These are phyloP conservation scores for Cinchona pubescens DNA, from an alignment of 257 asterid genomes.

Conservation along the genomic window DNA sequence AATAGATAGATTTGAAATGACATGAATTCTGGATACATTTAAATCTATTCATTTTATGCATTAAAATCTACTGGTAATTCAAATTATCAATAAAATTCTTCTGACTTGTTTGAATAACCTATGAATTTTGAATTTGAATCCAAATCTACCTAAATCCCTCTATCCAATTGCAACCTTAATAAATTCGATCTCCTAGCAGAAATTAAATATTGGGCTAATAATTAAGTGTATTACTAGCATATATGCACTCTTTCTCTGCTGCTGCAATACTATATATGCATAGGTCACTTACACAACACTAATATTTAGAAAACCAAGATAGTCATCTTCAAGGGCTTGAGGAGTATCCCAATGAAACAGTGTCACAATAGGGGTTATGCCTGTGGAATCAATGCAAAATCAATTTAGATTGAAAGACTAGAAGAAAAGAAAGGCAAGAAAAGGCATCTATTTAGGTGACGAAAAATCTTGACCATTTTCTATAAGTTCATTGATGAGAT, in stretches of 20 bases:
- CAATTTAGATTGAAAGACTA: not conserved
- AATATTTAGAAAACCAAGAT: constrained; percentile 57
- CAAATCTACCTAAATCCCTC: too few relatives aligned
- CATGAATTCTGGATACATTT: too few relatives aligned
- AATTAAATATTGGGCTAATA: not conserved
- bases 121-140: too few relatives aligned
- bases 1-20: too few relatives aligned
- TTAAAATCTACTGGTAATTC: too few relatives aligned
- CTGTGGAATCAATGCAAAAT: constrained; percentile 18
- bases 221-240: not conserved
- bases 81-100: too few relatives aligned
- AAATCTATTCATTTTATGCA: too few relatives aligned
- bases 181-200: not conserved
- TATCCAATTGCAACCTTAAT: too few relatives aligned
- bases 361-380: constrained; percentile 57
- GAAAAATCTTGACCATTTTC: constrained; percentile 38
- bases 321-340: constrained; percentile 68
- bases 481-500: constrained; percentile 48
- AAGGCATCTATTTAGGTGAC: too few relatives aligned
- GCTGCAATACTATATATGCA: too few relatives aligned
- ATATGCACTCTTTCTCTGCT: too few relatives aligned
- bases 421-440: not conserved
- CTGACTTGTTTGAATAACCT: too few relatives aligned
- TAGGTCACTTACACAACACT: constrained; percentile 43
- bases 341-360: constrained; percentile 77